Evolutionary conservation across 768 basidiomycete genomes (phyloP).

Genomic region (Mycena vulgaris): DNA sequence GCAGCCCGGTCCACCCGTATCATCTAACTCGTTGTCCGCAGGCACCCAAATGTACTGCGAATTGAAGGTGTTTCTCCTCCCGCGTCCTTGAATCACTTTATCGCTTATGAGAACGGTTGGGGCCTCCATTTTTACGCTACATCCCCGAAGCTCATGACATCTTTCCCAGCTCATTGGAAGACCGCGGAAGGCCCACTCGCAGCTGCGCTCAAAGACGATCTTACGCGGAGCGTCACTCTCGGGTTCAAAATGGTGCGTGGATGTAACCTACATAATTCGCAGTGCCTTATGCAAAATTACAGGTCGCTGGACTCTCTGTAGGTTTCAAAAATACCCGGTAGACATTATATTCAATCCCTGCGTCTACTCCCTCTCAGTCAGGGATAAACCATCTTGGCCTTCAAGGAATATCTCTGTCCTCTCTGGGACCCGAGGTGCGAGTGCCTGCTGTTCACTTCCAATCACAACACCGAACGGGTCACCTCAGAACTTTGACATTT

Average conservation of each 20-base stretch:
- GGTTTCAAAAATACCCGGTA: not conserved
- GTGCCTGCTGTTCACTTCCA: not conserved
- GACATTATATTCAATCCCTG: not conserved
- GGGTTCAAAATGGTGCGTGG: slow-evolving; percentile 15
- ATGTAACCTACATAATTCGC: too few relatives aligned
- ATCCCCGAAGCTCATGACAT: not conserved
- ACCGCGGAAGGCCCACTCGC: slow-evolving; percentile 5
- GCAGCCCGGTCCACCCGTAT: too few relatives aligned
- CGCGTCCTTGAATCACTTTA: not conserved
- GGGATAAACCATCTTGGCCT: slow-evolving; percentile 8
- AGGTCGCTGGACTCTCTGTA: slow-evolving; percentile 14
- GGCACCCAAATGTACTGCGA: slow-evolving; percentile 1
- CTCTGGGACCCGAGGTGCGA: not conserved
- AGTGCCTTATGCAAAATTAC: too few relatives aligned
- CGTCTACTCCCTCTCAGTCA: not conserved
- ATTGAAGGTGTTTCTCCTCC: slow-evolving; percentile 1
- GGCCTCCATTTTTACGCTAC: not conserved
- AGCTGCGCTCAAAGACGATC: slow-evolving; percentile 5
- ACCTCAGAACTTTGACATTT: slow-evolving; percentile 20
- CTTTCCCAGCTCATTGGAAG: slow-evolving; percentile 4
- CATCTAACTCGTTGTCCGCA: not conserved
- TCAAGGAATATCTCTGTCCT: not conserved
- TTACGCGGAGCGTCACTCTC: not conserved
- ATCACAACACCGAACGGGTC: too few relatives aligned
- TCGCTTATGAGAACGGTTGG: not conserved